Conservation (phyloP, 2,329 filamentous ascomycete species). For the Epichloe festucae region DNA sequence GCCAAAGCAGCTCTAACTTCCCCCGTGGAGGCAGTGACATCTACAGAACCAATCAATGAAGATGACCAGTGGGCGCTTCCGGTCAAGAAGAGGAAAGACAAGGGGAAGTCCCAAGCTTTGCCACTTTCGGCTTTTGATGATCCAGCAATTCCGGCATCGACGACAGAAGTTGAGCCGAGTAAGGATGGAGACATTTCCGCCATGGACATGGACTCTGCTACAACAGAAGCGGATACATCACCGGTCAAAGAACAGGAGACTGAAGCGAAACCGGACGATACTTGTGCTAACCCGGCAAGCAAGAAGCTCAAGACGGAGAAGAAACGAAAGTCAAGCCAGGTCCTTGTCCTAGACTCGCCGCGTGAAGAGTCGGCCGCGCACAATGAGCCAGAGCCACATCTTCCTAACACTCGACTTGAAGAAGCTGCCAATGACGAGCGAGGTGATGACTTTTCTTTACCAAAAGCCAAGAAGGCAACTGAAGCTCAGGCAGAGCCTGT, state of each 20-base stretch:
- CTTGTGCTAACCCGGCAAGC: constrained; percentile 1
- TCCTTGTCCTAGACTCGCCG: constrained; percentile 2
- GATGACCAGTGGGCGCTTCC: constrained; percentile 10
- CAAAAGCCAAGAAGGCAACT: constrained; percentile 10
- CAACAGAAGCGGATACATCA: not conserved
- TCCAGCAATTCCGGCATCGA: not conserved
- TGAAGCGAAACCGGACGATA: constrained; percentile 13
- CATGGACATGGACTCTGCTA: not conserved
- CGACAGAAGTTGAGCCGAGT: not conserved
- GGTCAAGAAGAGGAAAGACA: constrained; percentile 21
- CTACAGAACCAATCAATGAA: not conserved
- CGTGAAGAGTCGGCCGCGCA: not conserved
- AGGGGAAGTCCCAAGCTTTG: constrained; percentile 14
- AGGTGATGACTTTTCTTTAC: constrained; percentile 4
- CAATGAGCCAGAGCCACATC: not conserved
- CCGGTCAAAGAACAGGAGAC: not conserved
- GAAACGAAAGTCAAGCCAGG: constrained; percentile 14
- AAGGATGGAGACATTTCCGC: not conserved
- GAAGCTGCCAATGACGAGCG: constrained; percentile 3
- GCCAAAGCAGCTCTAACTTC: not conserved
- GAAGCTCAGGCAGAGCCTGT: constrained; percentile 1
- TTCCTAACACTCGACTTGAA: not conserved
- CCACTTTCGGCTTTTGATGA: not conserved
- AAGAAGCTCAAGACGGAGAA: constrained; percentile 18
- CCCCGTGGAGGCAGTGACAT: not conserved